Evolutionary conservation across 768 basidiomycete genomes (phyloP).

Genomic region (Chiua virens): DNA sequence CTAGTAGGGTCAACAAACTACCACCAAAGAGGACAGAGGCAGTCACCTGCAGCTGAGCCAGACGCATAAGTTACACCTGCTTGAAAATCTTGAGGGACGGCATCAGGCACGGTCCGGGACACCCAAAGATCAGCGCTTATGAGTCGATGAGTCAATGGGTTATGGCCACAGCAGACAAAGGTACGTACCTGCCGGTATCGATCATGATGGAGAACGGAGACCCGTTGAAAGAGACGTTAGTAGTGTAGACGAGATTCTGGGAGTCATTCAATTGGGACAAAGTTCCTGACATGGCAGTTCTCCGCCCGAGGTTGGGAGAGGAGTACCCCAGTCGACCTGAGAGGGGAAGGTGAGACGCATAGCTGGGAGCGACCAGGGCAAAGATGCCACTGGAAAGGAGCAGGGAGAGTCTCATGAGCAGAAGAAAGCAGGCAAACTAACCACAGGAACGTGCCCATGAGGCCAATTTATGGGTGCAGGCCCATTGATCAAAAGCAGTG

Average conservation of each 20-base stretch:
- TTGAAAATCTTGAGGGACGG: conserved; percentile 38
- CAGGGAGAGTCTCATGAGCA: conserved; percentile 10
- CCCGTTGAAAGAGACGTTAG: conserved; percentile 42
- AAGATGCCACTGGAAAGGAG: conserved; percentile 13
- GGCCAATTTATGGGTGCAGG: background rate
- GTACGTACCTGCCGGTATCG: conserved; percentile 46
- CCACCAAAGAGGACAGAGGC: background rate
- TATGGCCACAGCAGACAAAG: background rate
- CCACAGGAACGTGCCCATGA: background rate
- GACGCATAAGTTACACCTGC: conserved; percentile 53
- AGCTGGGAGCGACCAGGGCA: background rate
- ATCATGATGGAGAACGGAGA: conserved; percentile 34
- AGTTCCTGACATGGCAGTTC: conserved; percentile 30
- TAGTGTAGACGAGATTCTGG: conserved; percentile 36
- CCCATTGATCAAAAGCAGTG: no score
- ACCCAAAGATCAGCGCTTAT: conserved; percentile 67
- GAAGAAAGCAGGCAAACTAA: background rate
- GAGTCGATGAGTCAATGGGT: conserved; percentile 10
- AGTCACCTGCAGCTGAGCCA: conserved; percentile 48
- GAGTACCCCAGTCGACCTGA: conserved; percentile 11
- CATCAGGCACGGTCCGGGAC: conserved; percentile 41
- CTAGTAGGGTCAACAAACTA: conserved; percentile 14
- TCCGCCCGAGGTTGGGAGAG: conserved; percentile 15
- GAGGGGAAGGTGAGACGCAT: conserved; percentile 16
- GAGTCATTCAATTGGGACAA: conserved; percentile 27